Conservation (phyloP, 768 basidiomycete species). For the Tricholoma flavovirens region DNA sequence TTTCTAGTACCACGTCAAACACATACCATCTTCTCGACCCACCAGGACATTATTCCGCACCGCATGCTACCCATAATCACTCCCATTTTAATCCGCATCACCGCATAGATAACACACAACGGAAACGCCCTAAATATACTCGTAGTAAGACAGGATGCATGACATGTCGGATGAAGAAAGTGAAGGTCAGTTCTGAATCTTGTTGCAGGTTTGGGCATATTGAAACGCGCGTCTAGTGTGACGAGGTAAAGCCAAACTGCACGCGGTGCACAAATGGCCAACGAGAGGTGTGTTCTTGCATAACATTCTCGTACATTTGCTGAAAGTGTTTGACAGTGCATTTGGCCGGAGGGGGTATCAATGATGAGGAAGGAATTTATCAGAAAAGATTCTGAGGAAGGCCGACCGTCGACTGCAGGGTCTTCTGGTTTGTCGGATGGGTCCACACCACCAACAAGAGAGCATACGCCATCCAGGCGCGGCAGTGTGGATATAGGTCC, state of each 20-base stretch:
- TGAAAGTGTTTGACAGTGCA: constrained; percentile 46
- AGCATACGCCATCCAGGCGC: constrained; percentile 58
- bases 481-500: constrained; percentile 36
- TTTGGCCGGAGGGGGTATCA: constrained; percentile 79
- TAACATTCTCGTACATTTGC: constrained; percentile 3
- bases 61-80: constrained; percentile 35
- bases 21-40: constrained; percentile 35
- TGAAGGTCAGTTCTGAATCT: constrained; percentile 64
- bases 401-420: constrained; percentile 68
- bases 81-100: constrained; percentile 44
- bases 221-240: constrained; percentile 51
- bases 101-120: constrained; percentile 45
- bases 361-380: constrained; percentile 58
- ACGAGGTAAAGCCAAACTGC: constrained; percentile 85
- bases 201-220: not conserved
- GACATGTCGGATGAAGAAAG: constrained; percentile 91
- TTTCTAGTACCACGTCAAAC: constrained; percentile 30
- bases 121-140: constrained; percentile 89
- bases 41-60: constrained; percentile 33
- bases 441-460: constrained; percentile 67
- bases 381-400: constrained; percentile 55
- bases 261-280: constrained; percentile 83
- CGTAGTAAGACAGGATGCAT: constrained; percentile 93
- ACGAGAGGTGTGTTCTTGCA: constrained; percentile 54
- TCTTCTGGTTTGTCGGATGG: constrained; percentile 68